These are phyloP conservation scores for Lachnellula hyalina DNA, from an alignment of 2,329 filamentous ascomycete species.

Conservation along the genomic window DNA sequence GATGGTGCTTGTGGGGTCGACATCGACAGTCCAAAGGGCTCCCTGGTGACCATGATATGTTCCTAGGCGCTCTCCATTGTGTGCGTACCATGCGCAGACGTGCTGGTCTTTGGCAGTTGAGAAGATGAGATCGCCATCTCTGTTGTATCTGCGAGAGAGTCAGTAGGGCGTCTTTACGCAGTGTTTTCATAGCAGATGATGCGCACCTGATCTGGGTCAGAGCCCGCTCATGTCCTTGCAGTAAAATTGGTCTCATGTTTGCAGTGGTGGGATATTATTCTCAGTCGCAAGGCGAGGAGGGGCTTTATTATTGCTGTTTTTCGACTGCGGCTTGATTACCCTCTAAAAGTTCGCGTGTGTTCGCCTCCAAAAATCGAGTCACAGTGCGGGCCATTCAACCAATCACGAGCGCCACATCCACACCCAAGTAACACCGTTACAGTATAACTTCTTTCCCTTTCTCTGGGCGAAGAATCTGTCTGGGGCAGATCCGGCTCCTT, in stretches of 20 bases:
- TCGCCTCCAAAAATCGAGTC: neutral
- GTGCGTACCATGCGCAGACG: conserved; percentile 93
- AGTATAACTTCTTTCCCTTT: too few species aligned
- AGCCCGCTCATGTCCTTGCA: conserved; percentile 94
- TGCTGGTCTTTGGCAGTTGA: conserved; percentile 94
- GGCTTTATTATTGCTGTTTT: neutral
- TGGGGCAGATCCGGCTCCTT: too few species aligned
- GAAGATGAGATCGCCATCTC: conserved; percentile 95
- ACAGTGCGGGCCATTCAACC: conserved; percentile 1
- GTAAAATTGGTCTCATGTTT: conserved; percentile 93
- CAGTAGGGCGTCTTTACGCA: conserved; percentile 15
- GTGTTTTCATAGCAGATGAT: conserved; percentile 2
- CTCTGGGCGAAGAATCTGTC: too few species aligned
- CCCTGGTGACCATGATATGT: conserved; percentile 96
- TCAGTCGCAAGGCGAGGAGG: neutral
- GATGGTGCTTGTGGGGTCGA: conserved; percentile 85
- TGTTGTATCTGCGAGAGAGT: conserved; percentile 62
- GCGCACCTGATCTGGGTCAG: conserved; percentile 85
- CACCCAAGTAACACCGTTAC: too few species aligned
- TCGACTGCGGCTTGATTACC: conserved; percentile 1
- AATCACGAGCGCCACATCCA: neutral
- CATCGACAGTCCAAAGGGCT: conserved; percentile 97
- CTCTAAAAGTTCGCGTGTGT: conserved; percentile 3
- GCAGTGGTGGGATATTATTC: conserved; percentile 19
- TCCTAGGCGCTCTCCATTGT: conserved; percentile 96